Evolutionary conservation across 768 basidiomycete species (phyloP).

Genomic region (Lentinula aciculospora): DNA sequence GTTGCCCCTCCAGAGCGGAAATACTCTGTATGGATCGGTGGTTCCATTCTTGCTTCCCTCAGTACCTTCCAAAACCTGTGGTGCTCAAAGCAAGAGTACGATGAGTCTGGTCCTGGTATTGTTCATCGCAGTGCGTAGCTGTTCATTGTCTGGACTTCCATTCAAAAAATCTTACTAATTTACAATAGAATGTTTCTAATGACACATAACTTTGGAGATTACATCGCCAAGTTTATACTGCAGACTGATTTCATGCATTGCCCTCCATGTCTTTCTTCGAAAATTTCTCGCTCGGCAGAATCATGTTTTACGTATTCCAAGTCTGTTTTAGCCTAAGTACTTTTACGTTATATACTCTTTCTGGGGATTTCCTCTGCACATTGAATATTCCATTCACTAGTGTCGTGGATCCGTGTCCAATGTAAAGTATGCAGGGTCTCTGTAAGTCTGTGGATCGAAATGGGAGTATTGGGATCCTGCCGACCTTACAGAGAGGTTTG

Average conservation of each 20-base stretch:
- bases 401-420: neutral
- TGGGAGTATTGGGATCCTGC: conserved; percentile 1
- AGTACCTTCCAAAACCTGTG: conserved; percentile 97
- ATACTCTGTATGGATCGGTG: conserved; percentile 90
- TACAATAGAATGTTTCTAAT: conserved; percentile 16
- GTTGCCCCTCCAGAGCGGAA: conserved; percentile 67
- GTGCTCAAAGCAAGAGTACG: conserved; percentile 92
- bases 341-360: too few species aligned
- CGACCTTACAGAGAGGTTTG: neutral
- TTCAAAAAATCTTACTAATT: neutral
- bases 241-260: neutral
- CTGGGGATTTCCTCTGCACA: too few species aligned
- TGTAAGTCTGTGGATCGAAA: conserved; percentile 4
- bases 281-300: too few species aligned
- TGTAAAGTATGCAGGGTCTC: conserved; percentile 1
- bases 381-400: too few species aligned
- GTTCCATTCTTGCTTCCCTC: conserved; percentile 81
- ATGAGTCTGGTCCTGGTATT: conserved; percentile 59
- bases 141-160: neutral
- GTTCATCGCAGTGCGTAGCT: conserved; percentile 30
- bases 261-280: too few species aligned
- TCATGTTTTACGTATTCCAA: too few species aligned
- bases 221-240: neutral
- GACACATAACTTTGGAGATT: neutral
- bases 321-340: too few species aligned